Conservation (phyloP, 495 filamentous ascomycete species). For the Bacidia rubella region DNA sequence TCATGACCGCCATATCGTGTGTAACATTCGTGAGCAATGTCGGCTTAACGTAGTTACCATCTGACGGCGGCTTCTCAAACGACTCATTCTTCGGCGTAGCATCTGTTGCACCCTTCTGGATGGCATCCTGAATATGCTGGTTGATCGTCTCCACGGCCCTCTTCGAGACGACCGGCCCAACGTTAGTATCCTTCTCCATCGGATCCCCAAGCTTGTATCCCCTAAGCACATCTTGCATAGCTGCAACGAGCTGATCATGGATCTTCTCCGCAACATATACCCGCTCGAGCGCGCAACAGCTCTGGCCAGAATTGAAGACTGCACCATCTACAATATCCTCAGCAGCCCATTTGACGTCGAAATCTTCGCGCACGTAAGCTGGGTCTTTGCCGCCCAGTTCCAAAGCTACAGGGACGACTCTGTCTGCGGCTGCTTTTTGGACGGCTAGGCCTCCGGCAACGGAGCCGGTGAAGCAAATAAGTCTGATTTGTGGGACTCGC, state of each 20-base stretch:
- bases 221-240: constrained; percentile 66
- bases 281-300: constrained; percentile 85
- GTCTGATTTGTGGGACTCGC: constrained; percentile 53
- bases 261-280: constrained; percentile 82
- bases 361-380: constrained; percentile 74
- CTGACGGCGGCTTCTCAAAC: constrained; percentile 51
- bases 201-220: constrained; percentile 86
- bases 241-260: constrained; percentile 65
- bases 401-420: constrained; percentile 69
- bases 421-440: constrained; percentile 67
- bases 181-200: constrained; percentile 57
- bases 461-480: constrained; percentile 89
- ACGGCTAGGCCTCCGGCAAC: constrained; percentile 73
- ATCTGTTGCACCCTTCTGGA: constrained; percentile 65
- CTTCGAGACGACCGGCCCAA: constrained; percentile 81
- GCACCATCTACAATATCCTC: constrained; percentile 89
- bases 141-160: constrained; percentile 61
- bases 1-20: constrained; percentile 85
- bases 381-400: constrained; percentile 92
- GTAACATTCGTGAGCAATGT: constrained; percentile 70
- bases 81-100: constrained; percentile 68
- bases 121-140: constrained; percentile 69
- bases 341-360: constrained; percentile 78
- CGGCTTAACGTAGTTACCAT: constrained; percentile 77
- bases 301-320: constrained; percentile 93